Conservation (phyloP, 2,329 filamentous ascomycete species). For the Thyridium curvatum region DNA sequence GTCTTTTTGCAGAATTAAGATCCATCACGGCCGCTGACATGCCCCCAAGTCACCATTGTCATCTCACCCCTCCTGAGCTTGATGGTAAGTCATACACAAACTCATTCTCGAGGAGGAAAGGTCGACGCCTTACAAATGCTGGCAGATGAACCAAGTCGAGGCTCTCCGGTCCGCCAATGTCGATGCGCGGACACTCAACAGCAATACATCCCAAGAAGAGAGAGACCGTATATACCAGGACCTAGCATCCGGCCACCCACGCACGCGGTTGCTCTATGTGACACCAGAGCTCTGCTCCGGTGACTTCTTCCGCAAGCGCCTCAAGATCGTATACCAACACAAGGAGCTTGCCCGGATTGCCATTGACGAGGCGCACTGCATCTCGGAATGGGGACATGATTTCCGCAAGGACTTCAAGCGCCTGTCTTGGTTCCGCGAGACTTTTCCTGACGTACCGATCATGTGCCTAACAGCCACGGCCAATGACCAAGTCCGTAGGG, state of each 20-base stretch:
- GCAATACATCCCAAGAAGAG: conserved; percentile 62
- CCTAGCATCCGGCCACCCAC: conserved; percentile 80
- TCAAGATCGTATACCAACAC: conserved; percentile 70
- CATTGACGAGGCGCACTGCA: conserved; percentile 93
- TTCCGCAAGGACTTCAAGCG: conserved; percentile 90
- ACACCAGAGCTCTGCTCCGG: conserved; percentile 84
- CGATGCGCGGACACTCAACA: conserved; percentile 80
- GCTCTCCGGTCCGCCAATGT: conserved; percentile 69
- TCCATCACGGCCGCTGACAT: conserved; percentile 11
- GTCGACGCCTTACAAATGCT: neutral
- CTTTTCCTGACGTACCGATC: conserved; percentile 79
- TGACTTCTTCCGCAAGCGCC: conserved; percentile 67
- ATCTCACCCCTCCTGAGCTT: conserved; percentile 83
- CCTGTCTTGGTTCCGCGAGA: conserved; percentile 76
- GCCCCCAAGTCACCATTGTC: conserved; percentile 69
- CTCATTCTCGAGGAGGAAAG: too few relatives aligned
- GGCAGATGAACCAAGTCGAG: conserved; percentile 83
- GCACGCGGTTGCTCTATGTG: conserved; percentile 80
- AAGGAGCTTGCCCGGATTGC: conserved; percentile 81
- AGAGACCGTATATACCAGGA: conserved; percentile 69
- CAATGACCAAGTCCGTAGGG: conserved; percentile 71
- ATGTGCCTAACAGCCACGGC: conserved; percentile 93
- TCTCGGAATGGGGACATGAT: conserved; percentile 97
- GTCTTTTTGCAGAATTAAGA: too few relatives aligned
- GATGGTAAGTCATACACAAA: conserved; percentile 54